Evolutionary conservation across 129 eudicot species (phyloP), one percentile per base, ranked within the genome.

Genomic region (Tanacetum coccineum): DNA sequence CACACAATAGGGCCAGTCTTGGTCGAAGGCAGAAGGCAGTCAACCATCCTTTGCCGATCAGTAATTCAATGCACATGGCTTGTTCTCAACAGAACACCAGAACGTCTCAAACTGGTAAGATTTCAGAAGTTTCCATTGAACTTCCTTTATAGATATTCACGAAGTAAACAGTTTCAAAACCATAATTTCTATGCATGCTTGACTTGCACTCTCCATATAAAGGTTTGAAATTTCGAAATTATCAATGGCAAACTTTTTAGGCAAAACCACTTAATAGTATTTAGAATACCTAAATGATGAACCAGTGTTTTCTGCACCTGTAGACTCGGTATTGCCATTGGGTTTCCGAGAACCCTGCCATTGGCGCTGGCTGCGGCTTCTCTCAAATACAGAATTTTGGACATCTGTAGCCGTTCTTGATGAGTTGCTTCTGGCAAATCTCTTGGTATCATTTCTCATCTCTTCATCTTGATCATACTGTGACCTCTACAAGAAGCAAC

Each of bases 381-480:
- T 78, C 66, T 76, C 88, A 71, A 53, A 84, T 45, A 80, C 40
- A 66, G 78, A 36, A 51, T 47, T 67, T 15, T 79, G 88, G 71
- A 59, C 79, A 76, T 87, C 91, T 25, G 80, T 54, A 63, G 64
- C 76, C 70, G 64, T 60, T 72, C 80, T 83, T 49, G 87, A 78
- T 28, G 80, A 58, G 57, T 78, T 77, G 75, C 78, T 76, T 73
- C 67, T 76, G 64, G 54, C 71, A 57, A 74, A 79, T 76, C 78
- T 83, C 50, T 42, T 75, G 17, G 48, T 68, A 50, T 80, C 82
- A 64, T 74, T 86, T 74, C 95, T 81, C 81, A 36, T 76, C 79
- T 81, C 92, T 74, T 93, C 96, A 63, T 88, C 88, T 58, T 75
- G 78, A 81, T 87, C 95, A 79, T 84, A 88, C 32, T 69, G 82